Percentiles rank a stretch among this genome's conserved stretches.
These are phyloP conservation scores for Plasmodium malariae DNA, from an alignment of 169 alveolate genomes.

Conservation along the genomic window DNA sequence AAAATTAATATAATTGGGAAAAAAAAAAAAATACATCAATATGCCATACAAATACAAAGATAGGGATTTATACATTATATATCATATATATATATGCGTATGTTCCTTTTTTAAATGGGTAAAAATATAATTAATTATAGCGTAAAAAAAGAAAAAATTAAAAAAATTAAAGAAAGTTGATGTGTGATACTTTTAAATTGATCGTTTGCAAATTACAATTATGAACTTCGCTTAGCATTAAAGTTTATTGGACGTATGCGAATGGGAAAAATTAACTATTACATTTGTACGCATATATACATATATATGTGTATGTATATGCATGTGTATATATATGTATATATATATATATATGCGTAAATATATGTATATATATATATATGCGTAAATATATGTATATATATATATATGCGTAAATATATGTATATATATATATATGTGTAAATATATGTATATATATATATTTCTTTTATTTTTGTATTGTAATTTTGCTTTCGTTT, in stretches of 20 bases:
- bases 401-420: neutral
- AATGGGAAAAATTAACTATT: neutral
- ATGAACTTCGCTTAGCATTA: neutral
- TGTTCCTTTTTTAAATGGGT: no score
- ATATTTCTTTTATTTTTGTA: neutral
- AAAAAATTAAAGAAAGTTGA: no score
- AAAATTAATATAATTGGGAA: no score
- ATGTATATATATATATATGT: neutral
- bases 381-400: neutral
- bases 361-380: no score
- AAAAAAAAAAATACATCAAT: no score
- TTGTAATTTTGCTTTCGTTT: neutral
- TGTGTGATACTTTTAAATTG: neutral
- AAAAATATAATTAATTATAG: no score
- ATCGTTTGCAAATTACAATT: neutral
- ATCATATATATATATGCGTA: no score
- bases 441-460: slow-evolving; percentile 2
- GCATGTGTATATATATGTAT: no score
- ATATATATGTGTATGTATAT: neutral
- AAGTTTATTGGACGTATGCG: neutral
- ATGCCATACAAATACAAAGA: no score
- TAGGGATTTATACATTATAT: no score
- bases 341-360: no score
- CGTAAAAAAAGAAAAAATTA: no score
- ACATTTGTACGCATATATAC: neutral